Percentiles rank a stretch among this genome's conserved stretches.
These are phyloP conservation scores for Fusarium napiforme DNA, from an alignment of 2,329 filamentous ascomycete genomes.

Conservation along the genomic window DNA sequence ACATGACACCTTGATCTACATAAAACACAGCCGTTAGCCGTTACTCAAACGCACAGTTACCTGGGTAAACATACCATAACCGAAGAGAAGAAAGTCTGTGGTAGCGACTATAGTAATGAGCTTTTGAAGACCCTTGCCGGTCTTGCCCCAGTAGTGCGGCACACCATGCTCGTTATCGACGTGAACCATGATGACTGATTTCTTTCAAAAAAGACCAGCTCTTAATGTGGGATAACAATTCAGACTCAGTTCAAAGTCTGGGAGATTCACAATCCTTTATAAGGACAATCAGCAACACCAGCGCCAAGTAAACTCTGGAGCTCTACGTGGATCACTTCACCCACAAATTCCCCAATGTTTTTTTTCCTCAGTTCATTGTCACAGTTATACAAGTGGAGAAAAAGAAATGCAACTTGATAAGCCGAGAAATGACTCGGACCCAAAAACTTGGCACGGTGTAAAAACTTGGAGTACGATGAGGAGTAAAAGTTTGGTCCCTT, in stretches of 20 bases:
- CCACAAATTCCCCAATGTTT: conserved; percentile 13
- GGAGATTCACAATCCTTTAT: conserved; percentile 29
- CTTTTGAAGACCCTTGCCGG: conserved; percentile 27
- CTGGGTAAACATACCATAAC: conserved; percentile 9
- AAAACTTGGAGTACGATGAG: conserved; percentile 5
- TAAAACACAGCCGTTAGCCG: not conserved
- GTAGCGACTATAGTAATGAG: conserved; percentile 35
- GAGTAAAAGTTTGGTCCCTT: not conserved
- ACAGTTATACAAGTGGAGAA: conserved; percentile 7
- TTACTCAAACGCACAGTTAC: conserved; percentile 36
- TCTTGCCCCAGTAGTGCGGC: conserved; percentile 35
- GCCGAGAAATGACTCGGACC: conserved; percentile 13
- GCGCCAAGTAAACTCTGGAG: conserved; percentile 25
- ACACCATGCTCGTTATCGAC: conserved; percentile 31
- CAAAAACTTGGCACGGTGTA: conserved; percentile 4
- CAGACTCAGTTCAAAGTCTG: not conserved
- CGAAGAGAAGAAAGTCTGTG: conserved; percentile 32
- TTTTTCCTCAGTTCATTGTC: conserved; percentile 8
- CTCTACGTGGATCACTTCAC: conserved; percentile 17
- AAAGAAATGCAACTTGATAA: conserved; percentile 7
- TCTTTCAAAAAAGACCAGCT: not conserved
- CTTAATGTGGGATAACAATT: not conserved
- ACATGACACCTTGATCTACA: conserved; percentile 64
- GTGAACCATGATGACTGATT: conserved; percentile 32
- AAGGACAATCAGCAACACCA: not conserved